phyloP scores from a whole-genome alignment of 805 yeast genomes.

The Spencermartinsiella europaea region DNA sequence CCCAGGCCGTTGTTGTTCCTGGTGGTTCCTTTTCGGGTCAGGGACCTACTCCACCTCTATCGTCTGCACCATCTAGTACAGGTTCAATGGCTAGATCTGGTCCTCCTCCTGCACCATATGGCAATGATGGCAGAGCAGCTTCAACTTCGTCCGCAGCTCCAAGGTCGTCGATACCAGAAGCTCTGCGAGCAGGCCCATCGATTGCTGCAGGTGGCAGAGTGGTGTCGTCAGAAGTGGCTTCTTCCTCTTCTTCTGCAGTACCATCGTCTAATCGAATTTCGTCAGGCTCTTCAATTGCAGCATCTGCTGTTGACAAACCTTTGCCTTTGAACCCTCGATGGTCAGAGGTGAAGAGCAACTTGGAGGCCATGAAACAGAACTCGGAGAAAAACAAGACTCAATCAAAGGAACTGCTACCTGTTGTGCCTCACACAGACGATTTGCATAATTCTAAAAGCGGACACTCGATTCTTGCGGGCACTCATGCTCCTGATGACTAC shows the following conservation, averaged over 20 bases:
- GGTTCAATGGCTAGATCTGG: neutral
- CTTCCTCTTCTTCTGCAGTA: neutral
- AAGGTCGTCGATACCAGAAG: neutral
- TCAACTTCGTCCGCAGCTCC: neutral
- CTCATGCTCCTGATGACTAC: constrained; percentile 17
- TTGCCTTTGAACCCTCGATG: constrained; percentile 19
- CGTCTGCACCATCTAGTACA: neutral
- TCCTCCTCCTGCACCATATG: neutral
- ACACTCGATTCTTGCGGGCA: constrained; percentile 15
- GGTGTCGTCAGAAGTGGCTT: neutral
- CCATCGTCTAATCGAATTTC: neutral
- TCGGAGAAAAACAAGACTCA: neutral
- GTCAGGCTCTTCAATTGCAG: neutral
- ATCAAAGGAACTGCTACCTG: constrained; percentile 7
- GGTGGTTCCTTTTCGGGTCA: neutral
- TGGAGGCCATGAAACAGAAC: constrained; percentile 15
- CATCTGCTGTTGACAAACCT: constrained; percentile 9
- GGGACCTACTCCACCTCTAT: neutral
- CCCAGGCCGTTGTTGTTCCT: neutral
- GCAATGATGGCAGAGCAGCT: neutral
- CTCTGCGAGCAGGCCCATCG: neutral
- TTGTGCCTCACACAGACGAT: constrained; percentile 5
- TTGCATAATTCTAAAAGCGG: constrained; percentile 7
- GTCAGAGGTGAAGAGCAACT: constrained; percentile 18
- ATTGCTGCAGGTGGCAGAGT: neutral